Evolutionary conservation across 257 asterid genomes (phyloP), one percentile per base, ranked within the genome.

Genomic region (Leonotis leonurus): DNA sequence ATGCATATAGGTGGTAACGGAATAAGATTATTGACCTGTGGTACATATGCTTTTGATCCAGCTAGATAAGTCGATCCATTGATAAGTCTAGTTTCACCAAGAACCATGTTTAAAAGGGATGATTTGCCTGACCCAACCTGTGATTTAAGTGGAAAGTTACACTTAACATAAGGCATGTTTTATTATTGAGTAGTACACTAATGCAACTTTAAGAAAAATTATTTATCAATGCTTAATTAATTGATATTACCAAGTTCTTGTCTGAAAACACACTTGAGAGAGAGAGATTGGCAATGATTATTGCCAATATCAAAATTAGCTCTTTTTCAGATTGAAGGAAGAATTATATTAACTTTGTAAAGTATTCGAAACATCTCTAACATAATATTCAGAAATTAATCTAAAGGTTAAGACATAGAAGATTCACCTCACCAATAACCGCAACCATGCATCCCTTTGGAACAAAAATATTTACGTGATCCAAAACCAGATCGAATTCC

Each of bases 81-180:
- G 62, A 82, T 54, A 67, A 89, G 79, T 63, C 87, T 83, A 64
- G 82, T 82, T 79, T 92, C 99, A 43, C 83, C 86, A 4, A 92
- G 81, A 71, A 92, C 62, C 80, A 83, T 57, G 73, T 86, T 89
- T 58, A 92, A 68, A 57, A 92, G 78, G 40, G 97, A 85, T 36
- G 99, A 92, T 83, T 92, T 92, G 45, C 99, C 99, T 18, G 99
- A 92, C 35, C 99, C 97, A 72, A 92, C 95, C 99, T 92, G 77
- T 57, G 69, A 67, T 57, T 24, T 50, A 27, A 72, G 62, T 41
- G 58, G 58, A 24, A 58, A 8, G 35, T 57, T 10, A 56, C 43
- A 27, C 35, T 53, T 8, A 45, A 44, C 40, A 14, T 44, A 41
- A 10, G 41, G 21, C 64, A 41, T 16, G 4, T 25, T 22, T 49